phyloP scores from a whole-genome alignment of 441 rosid genomes.

The Syzygium malaccense region DNA sequence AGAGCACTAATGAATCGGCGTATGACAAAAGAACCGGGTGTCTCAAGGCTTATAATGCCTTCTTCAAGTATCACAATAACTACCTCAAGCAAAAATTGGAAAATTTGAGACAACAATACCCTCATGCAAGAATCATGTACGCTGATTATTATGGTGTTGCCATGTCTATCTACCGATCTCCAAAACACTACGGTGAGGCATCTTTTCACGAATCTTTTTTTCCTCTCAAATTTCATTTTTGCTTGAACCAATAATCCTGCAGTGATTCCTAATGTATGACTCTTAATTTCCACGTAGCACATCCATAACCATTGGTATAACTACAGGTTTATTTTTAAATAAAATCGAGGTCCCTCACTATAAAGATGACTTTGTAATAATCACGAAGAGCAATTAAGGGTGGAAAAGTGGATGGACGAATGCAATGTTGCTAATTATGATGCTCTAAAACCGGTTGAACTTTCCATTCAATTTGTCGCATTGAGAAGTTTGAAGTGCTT shows the following conservation, averaged over 20 bases:
- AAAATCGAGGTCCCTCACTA: background rate
- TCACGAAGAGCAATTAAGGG: background rate
- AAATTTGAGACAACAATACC: constrained; percentile 30
- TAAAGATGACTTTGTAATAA: background rate
- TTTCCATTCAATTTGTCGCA: background rate
- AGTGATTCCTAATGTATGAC: background rate
- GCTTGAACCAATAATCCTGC: background rate
- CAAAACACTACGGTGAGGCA: constrained; percentile 39
- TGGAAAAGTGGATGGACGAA: background rate
- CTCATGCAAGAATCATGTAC: constrained; percentile 49
- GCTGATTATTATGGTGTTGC: constrained; percentile 76
- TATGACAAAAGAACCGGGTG: constrained; percentile 47
- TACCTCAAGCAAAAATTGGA: constrained; percentile 33
- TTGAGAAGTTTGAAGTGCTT: background rate
- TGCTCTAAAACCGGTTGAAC: background rate
- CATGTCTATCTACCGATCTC: constrained; percentile 35
- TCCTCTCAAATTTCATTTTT: background rate
- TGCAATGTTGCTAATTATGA: background rate
- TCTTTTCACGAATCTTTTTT: background rate
- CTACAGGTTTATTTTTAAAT: background rate
- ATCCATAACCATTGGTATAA: background rate
- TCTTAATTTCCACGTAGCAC: background rate
- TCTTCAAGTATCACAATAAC: constrained; percentile 47
- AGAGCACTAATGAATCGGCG: constrained; percentile 18
- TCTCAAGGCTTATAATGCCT: constrained; percentile 28